Evolutionary conservation across 257 asterid species (phyloP).

Genomic region (Asclepias syriaca): DNA sequence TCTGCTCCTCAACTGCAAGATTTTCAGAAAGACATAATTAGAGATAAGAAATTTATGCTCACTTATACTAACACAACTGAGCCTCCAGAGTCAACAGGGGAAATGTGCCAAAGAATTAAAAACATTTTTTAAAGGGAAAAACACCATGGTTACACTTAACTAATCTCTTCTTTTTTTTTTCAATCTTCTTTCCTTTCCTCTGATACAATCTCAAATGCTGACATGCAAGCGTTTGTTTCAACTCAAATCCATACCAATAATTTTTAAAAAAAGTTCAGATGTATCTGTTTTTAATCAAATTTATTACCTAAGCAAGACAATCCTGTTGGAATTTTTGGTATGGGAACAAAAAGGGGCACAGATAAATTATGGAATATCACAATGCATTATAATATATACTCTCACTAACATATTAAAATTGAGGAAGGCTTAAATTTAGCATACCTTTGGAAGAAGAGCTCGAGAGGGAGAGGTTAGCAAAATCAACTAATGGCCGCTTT

Average conservation of each 20-base stretch:
- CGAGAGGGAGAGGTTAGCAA: conserved; percentile 58
- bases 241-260: background rate
- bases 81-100: no score
- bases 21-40: conserved; percentile 13
- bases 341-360: background rate
- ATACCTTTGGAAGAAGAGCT: conserved; percentile 61
- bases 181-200: background rate
- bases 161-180: background rate
- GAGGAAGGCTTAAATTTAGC: conserved; percentile 2
- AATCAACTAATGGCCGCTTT: conserved; percentile 66
- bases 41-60: background rate
- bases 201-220: background rate
- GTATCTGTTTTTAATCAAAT: background rate
- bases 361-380: background rate
- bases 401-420: background rate
- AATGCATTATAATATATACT: background rate
- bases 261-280: background rate
- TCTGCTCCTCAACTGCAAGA: conserved; percentile 50
- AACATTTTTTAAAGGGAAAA: no score
- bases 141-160: background rate
- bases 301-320: background rate
- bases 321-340: background rate
- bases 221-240: background rate
- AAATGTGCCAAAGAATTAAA: background rate
- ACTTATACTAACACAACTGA: background rate